Evolutionary conservation across 192 early-diverging fungal genomes (phyloP), one percentile per base, ranked within the genome.

Genomic region (Linderina pennispora): DNA sequence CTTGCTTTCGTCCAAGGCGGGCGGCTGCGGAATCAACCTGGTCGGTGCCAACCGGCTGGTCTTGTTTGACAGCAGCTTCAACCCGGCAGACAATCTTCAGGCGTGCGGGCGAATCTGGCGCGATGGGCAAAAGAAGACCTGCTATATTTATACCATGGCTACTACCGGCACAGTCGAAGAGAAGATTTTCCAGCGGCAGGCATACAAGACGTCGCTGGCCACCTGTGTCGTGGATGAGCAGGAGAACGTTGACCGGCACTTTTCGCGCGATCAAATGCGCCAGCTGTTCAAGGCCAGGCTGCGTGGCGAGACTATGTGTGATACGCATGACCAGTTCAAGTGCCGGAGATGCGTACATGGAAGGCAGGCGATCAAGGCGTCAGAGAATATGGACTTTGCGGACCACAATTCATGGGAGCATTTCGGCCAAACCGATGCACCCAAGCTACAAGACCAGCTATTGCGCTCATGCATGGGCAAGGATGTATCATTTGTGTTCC

Each of bases 111-210:
- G 91, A 40, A 84, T 94, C 14, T 94, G 91, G 91, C 78, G 91
- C 50, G 90, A 87, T 64, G 84, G 84, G 1, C 86, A 90, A 61
- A 78, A 77, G 45, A 88, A 90, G 43, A 74, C 75, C 42, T 96
- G 96, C 58, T 99, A 81, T 49, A 90, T 99, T n/a, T 99, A 99
- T 66, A 83, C 95, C 8, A 90, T 99, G 40, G 94, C 95, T 45
- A 87, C 85, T 0, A 93, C 95, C n/a, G 97, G 97, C 3, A 91
- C 94, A 0, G 94, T 99, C 15, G 97, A 99, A 59, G 97, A 99
- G 50, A 99, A 99, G 62, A 96, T 99, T 24, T 99, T 99, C 60
- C 97, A 99, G 64, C 72, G 97, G 47, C 88, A 86, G 62, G 81
- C 80, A 2, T 83, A 84, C 53, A 90, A 90, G 48, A 84, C 87